Conservation (phyloP, 2,329 filamentous ascomycete genomes). For the Leptographium procerum region DNA sequence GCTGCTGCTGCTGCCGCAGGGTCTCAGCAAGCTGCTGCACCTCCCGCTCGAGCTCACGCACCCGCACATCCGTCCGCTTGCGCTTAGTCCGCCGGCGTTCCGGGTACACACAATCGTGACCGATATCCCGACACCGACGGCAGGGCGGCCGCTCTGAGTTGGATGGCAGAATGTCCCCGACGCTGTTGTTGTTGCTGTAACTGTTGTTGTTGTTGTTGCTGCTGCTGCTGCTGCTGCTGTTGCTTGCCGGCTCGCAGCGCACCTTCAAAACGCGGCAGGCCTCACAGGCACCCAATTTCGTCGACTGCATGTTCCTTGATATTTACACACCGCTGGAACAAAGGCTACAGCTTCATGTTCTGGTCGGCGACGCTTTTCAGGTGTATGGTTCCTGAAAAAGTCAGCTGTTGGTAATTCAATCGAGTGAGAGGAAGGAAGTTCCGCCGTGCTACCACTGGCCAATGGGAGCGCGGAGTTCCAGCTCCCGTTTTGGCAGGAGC, state of each 20-base stretch:
- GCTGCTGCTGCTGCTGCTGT: not conserved
- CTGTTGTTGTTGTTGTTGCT: not conserved
- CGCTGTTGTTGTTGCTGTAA: not conserved
- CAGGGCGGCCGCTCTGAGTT: constrained; percentile 6
- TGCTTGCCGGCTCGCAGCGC: constrained; percentile 4
- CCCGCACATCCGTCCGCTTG: constrained; percentile 44
- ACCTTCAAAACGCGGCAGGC: not conserved
- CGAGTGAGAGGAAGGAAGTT: not conserved
- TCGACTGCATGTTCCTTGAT: not conserved
- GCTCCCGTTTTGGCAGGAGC: not conserved
- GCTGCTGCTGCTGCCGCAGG: not conserved
- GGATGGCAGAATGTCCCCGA: not conserved
- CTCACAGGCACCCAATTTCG: not conserved
- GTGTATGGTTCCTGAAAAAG: not conserved
- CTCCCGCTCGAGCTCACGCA: constrained; percentile 72
- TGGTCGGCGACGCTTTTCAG: not conserved
- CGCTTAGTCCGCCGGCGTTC: constrained; percentile 8
- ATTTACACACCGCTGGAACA: not conserved
- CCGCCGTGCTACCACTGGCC: not conserved
- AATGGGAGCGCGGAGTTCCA: not conserved
- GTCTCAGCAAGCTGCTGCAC: constrained; percentile 43
- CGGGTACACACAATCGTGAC: constrained; percentile 6
- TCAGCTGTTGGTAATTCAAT: not conserved
- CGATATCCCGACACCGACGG: constrained; percentile 5
- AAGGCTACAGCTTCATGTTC: not conserved